Conservation (phyloP, 2,329 filamentous ascomycete genomes). For the Helotiales sp. region DNA sequence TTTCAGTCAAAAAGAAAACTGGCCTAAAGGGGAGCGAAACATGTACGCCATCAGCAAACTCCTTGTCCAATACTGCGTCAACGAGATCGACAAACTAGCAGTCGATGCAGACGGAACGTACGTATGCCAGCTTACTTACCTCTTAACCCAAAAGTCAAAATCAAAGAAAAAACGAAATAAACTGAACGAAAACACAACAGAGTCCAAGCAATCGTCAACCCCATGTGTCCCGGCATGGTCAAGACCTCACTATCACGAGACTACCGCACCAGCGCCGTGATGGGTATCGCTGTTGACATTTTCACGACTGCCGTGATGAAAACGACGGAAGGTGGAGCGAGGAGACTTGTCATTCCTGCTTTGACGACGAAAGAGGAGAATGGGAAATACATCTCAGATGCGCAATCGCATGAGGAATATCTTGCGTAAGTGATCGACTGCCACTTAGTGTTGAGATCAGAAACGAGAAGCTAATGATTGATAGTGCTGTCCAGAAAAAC, state of each 20-base stretch:
- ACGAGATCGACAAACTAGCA: constrained; percentile 36
- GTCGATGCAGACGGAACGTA: constrained; percentile 30
- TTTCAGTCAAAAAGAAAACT: constrained; percentile 34
- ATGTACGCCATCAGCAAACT: constrained; percentile 39
- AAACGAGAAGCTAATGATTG: background rate
- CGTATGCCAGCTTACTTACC: background rate
- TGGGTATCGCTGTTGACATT: constrained; percentile 19
- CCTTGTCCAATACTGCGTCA: constrained; percentile 36
- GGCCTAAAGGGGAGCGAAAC: constrained; percentile 12
- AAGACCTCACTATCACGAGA: constrained; percentile 35
- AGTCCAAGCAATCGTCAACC: constrained; percentile 35
- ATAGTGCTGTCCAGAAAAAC: constrained; percentile 33
- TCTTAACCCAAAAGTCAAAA: background rate
- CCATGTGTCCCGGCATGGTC: constrained; percentile 37
- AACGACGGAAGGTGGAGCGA: constrained; percentile 42
- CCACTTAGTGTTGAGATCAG: background rate
- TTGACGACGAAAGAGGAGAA: constrained; percentile 36
- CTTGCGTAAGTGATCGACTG: constrained; percentile 28
- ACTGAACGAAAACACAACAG: background rate
- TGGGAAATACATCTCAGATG: constrained; percentile 36
- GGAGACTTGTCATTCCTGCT: constrained; percentile 40
- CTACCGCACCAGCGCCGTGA: constrained; percentile 30
- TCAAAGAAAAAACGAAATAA: background rate
- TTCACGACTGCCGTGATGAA: constrained; percentile 34
- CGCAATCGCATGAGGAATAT: constrained; percentile 35